phyloP scores from a whole-genome alignment of 1,284 basidiomycete species.

The Thelephora terrestris region DNA sequence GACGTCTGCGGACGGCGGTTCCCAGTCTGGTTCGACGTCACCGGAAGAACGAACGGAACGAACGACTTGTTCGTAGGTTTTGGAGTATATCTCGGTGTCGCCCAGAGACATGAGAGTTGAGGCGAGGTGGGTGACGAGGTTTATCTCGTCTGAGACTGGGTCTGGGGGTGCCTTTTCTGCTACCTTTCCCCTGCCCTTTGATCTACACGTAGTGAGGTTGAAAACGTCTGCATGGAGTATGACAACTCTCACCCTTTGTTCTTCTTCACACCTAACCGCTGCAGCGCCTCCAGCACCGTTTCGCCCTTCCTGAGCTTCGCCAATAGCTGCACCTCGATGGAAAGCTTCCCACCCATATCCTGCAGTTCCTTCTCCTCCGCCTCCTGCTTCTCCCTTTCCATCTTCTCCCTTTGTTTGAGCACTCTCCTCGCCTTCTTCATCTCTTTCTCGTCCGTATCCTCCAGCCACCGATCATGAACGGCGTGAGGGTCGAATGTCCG shows the following conservation, averaged over 20 bases:
- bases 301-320: constrained; percentile 79
- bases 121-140: constrained; percentile 70
- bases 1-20: constrained; percentile 64
- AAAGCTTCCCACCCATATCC: constrained; percentile 56
- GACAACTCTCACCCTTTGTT: constrained; percentile 4
- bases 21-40: constrained; percentile 55
- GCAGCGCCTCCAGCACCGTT: too few species aligned
- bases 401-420: constrained; percentile 65
- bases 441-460: constrained; percentile 75
- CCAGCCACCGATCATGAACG: constrained; percentile 93
- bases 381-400: constrained; percentile 63
- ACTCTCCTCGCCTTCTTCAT: constrained; percentile 75
- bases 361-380: too few species aligned
- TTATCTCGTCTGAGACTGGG: constrained; percentile 45
- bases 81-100: constrained; percentile 75
- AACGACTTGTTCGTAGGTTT: constrained; percentile 75
- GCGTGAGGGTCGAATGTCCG: constrained; percentile 85
- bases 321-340: constrained; percentile 62
- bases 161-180: constrained; percentile 28
- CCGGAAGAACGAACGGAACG: constrained; percentile 64
- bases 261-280: too few species aligned
- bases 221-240: constrained; percentile 2
- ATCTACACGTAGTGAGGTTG: constrained; percentile 8
- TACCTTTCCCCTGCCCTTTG: constrained; percentile 26
- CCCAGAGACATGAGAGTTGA: constrained; percentile 76